A percentile compares a stretch with the other conserved stretches of the same genome.
Conservation (phyloP, 2,329 filamentous ascomycete genomes). For the Cryphonectria naterciae region DNA sequence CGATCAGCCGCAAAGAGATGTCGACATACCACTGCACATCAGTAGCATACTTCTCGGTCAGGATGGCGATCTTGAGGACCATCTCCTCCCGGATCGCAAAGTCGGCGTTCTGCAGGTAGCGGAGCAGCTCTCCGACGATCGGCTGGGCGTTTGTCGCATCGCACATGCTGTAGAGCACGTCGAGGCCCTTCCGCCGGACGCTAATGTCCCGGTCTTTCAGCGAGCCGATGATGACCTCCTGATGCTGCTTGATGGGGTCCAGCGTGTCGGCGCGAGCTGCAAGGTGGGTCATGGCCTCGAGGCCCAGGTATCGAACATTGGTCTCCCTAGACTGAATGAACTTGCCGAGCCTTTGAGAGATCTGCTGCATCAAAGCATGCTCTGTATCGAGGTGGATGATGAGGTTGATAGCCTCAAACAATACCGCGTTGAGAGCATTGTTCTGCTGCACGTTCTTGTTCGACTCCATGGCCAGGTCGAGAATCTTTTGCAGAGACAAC, state of each 20-base stretch:
- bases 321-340: conserved; percentile 98
- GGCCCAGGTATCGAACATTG: conserved; percentile 91
- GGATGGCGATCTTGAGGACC: conserved; percentile 97
- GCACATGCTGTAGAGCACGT: conserved; percentile 99
- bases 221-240: conserved; percentile 92
- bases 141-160: conserved; percentile 91
- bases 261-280: conserved; percentile 91
- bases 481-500: conserved; percentile 85
- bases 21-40: conserved; percentile 99
- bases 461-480: conserved; percentile 88
- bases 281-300: conserved; percentile 98
- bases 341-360: conserved; percentile 85
- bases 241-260: conserved; percentile 97
- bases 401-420: conserved; percentile 98
- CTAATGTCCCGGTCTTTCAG: conserved; percentile 96
- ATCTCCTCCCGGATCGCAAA: conserved; percentile 99
- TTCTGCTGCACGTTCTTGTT: conserved; percentile 99
- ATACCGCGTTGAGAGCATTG: conserved; percentile 95
- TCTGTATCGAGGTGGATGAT: conserved; percentile 98
- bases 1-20: conserved; percentile 90
- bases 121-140: conserved; percentile 90
- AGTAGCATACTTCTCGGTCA: conserved; percentile 97
- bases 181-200: conserved; percentile 91
- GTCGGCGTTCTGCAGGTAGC: conserved; percentile 94
- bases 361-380: conserved; percentile 92